phyloP scores from a whole-genome alignment of 768 basidiomycete genomes.

The Pleurotus ostreatus region DNA sequence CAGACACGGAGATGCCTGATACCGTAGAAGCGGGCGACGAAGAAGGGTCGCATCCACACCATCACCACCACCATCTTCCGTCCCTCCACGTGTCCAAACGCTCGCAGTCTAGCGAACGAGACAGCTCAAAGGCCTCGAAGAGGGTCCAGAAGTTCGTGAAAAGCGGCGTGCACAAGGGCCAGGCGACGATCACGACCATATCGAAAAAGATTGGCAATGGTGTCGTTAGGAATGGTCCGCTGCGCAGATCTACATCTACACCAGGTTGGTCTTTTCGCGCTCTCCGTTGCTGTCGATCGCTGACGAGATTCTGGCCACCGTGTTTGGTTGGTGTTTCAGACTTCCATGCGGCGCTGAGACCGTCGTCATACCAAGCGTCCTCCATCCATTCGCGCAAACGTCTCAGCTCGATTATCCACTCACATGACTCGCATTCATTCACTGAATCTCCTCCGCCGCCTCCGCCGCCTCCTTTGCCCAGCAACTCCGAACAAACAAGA shows the following conservation, averaged over 20 bases:
- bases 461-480: conserved; percentile 43
- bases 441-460: conserved; percentile 33
- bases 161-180: conserved; percentile 68
- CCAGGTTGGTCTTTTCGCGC: conserved; percentile 43
- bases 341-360: conserved; percentile 62
- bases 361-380: conserved; percentile 63
- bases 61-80: conserved; percentile 4
- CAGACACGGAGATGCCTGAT: conserved; percentile 1
- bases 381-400: conserved; percentile 82
- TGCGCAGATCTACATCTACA: conserved; percentile 63
- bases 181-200: conserved; percentile 69
- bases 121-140: conserved; percentile 54
- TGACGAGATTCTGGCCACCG: too few species aligned
- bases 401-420: conserved; percentile 44
- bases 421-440: conserved; percentile 27
- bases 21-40: background rate
- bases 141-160: conserved; percentile 76
- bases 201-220: conserved; percentile 75
- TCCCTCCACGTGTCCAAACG: conserved; percentile 21
- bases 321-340: conserved; percentile 33
- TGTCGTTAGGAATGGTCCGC: conserved; percentile 46
- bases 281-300: too few species aligned
- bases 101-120: conserved; percentile 35
- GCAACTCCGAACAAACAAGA: conserved; percentile 23
- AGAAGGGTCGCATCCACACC: conserved; percentile 10